Evolutionary conservation across 768 basidiomycete genomes (phyloP), one percentile per base, ranked within the genome.

Genomic region (Ramaria rubella): DNA sequence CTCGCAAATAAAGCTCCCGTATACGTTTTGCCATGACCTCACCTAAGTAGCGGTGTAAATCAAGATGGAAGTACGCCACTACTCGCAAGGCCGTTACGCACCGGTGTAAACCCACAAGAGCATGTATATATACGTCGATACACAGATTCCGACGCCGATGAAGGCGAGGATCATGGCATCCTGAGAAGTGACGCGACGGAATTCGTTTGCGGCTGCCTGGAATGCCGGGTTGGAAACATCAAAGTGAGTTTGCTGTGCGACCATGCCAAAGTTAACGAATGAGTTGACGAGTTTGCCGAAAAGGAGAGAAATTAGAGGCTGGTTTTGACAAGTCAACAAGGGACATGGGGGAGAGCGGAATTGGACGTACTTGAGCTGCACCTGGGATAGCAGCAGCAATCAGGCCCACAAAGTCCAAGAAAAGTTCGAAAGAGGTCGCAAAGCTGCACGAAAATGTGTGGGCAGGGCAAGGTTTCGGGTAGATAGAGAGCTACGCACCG

Each of bases 21-120:
- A 96, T 78, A 29, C 94, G 82, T 65, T 86, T 89, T 0, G 93
- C 82, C 61, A 85, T 88, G 34, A 85, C 69, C 69, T 96, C 94
- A 17, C 86, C 75, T 8, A 73, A 12, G 17, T 7, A 14, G n/a
- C 5, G 12, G 23, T 8, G 21, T n/a, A 23, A 40, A 15, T 11
- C 23, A 5, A 9, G 15, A 73, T 29, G 67, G 60, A 49, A 58
- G 49, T 60, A 68, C 70, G 1, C 59, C 55, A 60, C 68, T 72
- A 21, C 17, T 33, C 15, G 11, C 12, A 12, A 19, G 1, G n/a
- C 23, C 27, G n/a, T n/a, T n/a, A 2, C 54, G 15, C 21, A 57
- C 45, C 85, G 2, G 86, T 88, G 62, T 86, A 81, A 8, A 80
- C 79, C 82, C 84, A 90, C 23, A 79, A 70, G 68, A 52, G 34